Base-by-base conservation (phyloP, 2,329 filamentous ascomycete species). In the Fusarium graminum region DNA sequence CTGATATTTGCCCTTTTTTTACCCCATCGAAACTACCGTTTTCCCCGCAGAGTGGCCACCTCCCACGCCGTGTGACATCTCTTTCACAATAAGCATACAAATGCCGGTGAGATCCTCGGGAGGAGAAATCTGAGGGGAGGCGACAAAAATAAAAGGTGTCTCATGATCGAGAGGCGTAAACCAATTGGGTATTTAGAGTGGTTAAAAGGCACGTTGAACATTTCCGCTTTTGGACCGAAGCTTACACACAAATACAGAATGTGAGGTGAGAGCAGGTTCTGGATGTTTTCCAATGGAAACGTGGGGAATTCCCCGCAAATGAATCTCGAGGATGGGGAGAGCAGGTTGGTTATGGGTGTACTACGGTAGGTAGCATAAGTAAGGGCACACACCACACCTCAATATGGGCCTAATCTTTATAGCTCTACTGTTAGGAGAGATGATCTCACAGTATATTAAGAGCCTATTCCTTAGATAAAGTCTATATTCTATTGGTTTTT, bases 21-120 rank as follows among this genome's bases (percentile, higher is more conserved):
- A 69, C 62, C 59, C 65, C 63, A 71, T 72, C 17, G 34, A 67
- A 70, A 62, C 66, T 60, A 39, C 41, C 28, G 11, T 62, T 22
- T 22, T 62, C 63, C 68, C 62, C 59, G 56, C 65, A 70, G 38
- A 60, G 30, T 51, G 52, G 39, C 47, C 42, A 49, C 47, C 58
- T 63, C 52, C 42, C 52, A 59, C 42, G 29, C 22, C 7, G 57
- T 34, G 57, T 44, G 47, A 53, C 56, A 26, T 5, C 34, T 36
- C 34, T 36, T 36, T n/a, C n/a, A 5, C 16, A 36, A n/a, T n/a
- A 36, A 36, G 34, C 16, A 36, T 36, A 36, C 34, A 36, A n/a
- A n/a, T 59, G 44, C 46, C 39, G 54, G 44, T 45, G 50, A 41
- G 25, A 50, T 59, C 29, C 3, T 28, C 36, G 42, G 46, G 22